These are phyloP conservation scores for Crotalaria pallida DNA, from an alignment of 306 rosid genomes.

Conservation along the genomic window DNA sequence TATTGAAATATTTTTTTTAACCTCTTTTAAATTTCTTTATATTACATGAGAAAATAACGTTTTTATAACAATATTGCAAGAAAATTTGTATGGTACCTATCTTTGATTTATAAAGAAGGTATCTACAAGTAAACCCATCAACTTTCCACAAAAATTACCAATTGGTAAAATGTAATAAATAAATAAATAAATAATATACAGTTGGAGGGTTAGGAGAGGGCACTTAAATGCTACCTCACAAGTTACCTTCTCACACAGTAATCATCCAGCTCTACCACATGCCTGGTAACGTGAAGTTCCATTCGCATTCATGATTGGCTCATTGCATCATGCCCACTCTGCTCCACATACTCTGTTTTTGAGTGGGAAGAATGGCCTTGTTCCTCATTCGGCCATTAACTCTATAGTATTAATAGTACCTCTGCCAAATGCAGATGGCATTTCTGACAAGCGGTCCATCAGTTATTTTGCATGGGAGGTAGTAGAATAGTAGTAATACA, in stretches of 20 bases:
- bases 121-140: no score
- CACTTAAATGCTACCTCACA: conserved; percentile 28
- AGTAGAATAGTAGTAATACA: no score
- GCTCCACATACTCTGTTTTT: background rate
- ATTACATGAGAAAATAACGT: no score
- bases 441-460: conserved; percentile 17
- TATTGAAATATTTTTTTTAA: no score
- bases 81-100: no score
- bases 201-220: conserved; percentile 27
- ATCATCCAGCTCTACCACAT: conserved; percentile 22
- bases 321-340: background rate
- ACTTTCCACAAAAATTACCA: no score
- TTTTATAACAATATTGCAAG: no score
- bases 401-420: background rate
- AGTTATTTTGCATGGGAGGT: conserved; percentile 12
- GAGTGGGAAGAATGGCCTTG: background rate
- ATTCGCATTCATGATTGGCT: conserved; percentile 25
- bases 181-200: conserved; percentile 8
- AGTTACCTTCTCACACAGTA: conserved; percentile 5
- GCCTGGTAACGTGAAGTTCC: conserved; percentile 17
- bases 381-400: background rate
- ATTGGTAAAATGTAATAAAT: background rate
- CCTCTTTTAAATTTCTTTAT: no score
- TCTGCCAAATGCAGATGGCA: background rate
- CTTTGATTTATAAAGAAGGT: no score